Evolutionary conservation across 345 rosid species (phyloP), one percentile per base, ranked within the genome.

Genomic region (Carallia brachiata): DNA sequence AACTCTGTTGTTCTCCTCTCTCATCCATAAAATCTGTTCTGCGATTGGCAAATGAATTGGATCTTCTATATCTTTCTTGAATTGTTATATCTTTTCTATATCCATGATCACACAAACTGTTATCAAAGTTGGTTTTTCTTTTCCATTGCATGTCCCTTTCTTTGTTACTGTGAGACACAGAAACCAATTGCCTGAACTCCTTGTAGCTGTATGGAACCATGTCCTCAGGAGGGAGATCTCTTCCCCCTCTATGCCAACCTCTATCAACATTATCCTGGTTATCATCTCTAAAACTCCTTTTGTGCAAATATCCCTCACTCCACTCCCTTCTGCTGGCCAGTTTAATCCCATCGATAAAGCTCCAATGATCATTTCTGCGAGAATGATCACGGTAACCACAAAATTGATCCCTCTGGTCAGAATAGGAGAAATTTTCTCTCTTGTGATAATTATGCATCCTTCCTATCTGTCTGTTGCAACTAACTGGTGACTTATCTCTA

Each of bases 291-390:
- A 13, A 73, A 61, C 66, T 67, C 65, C 78, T 79, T 74, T 75
- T 72, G 71, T 68, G 65, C 54, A 47, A 63, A 74, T 68, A 62
- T n/a, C 67, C 76, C 70, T 75, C 78, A 40, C 64, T 56, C 69
- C 68, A 70, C 66, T 69, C 73, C 74, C 70, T 70, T 64, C 70
- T 72, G 53, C 40, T 69, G 73, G 56, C 47, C 40, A 50, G 67
- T 71, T 79, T 77, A 31, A 78, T 69, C 40, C 68, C 77, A 58
- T 77, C 79, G 77, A 76, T 57, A 63, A 75, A 68, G 69, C 60
- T 63, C 13, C 56, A 53, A 75, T 58, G 50, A 76, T 48, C 68
- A 71, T 73, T 77, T 47, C 72, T 48, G 36, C 12, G 74, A 74
- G 39, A 31, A 50, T 66, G 55, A 73, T 60, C 69, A 59, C 30